Conservation (phyloP, 1,139 yeast species). For the Geotrichum phurueaensis region DNA sequence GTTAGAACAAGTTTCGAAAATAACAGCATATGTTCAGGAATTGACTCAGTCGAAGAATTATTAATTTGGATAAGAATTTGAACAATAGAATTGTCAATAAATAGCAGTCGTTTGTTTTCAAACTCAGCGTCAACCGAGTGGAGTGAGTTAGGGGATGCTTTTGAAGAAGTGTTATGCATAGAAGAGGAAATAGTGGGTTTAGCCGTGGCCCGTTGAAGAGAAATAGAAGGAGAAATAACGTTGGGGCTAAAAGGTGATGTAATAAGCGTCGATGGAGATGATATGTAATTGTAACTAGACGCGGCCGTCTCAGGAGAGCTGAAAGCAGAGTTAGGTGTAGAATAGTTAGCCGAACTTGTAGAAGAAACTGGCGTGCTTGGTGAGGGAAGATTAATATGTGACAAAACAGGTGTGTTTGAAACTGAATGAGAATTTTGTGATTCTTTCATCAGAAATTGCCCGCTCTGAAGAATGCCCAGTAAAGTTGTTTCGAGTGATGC, state of each 20-base stretch:
- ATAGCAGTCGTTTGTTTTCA: constrained; percentile 19
- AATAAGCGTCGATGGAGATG: neutral
- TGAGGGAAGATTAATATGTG: neutral
- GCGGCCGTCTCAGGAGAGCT: neutral
- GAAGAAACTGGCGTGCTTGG: constrained; percentile 1
- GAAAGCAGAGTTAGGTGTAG: neutral
- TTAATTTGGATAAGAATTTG: constrained; percentile 23
- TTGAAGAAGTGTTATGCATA: constrained; percentile 5
- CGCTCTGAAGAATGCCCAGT: constrained; percentile 26
- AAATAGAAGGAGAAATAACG: too few species aligned
- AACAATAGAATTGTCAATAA: constrained; percentile 22
- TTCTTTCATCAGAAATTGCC: constrained; percentile 23
- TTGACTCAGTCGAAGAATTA: constrained; percentile 21
- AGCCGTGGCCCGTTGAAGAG: constrained; percentile 14
- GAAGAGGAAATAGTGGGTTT: constrained; percentile 2
- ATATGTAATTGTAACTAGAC: neutral
- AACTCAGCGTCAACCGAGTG: constrained; percentile 14
- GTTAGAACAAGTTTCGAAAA: constrained; percentile 23
- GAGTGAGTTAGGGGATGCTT: constrained; percentile 6
- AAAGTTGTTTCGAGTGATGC: constrained; percentile 25
- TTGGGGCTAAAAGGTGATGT: constrained; percentile 11
- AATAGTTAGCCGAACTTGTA: neutral
- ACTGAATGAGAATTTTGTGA: constrained; percentile 10
- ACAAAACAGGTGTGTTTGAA: neutral
- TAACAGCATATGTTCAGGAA: constrained; percentile 24